Evolutionary conservation across 768 basidiomycete genomes (phyloP), one percentile per base, ranked within the genome.

Genomic region (Trametes maxima): DNA sequence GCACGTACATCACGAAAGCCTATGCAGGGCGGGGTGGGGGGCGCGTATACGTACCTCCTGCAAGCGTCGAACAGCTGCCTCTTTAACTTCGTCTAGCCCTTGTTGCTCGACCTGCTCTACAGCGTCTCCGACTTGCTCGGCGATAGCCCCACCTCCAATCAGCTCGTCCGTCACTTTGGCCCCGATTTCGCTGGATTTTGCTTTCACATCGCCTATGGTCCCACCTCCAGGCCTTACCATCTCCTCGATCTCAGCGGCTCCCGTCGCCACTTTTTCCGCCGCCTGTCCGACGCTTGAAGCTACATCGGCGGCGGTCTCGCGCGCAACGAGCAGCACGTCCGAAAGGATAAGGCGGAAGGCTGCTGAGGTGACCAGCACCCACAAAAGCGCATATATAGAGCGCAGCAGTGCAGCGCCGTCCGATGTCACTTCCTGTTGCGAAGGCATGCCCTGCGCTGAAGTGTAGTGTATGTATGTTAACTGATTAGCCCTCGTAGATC

Each of bases 321-420:
- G 43, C 2, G 67, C 60, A 6, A 65, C 52, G 4, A 60, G 39
- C 21, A 68, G 44, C 4, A 72, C 19, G 28, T 72, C 70, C 0
- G 65, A 65, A 10, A 72, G 63, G 22, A 72, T 48, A 44, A 65
- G 28, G 19, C 70, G 70, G 55, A 70, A 71, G 2, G 66, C 59
- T 28, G 66, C 54, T 2, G 70, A 71, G 3, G 68, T 69, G 39
- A 67, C 46, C 12, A 70, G 51, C 11, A 69, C 44, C 13, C 44
- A 47, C 14, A 58, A 11, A 7, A 72, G 56, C 3, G 47, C 42
- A 28, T 50, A 48, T 13, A 64, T 44, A 5, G 70, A 64, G n/a
- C 54, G 45, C 1, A 65, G 24, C 1, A 70, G 42, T 22, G 47
- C 36, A 13, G 57, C 55, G 6, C 63, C 45, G 42, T 70, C 70